Percentiles rank a stretch among this genome's conserved stretches.
phyloP scores from a whole-genome alignment of 1,284 basidiomycete species.

The Xanthoconium separans region DNA sequence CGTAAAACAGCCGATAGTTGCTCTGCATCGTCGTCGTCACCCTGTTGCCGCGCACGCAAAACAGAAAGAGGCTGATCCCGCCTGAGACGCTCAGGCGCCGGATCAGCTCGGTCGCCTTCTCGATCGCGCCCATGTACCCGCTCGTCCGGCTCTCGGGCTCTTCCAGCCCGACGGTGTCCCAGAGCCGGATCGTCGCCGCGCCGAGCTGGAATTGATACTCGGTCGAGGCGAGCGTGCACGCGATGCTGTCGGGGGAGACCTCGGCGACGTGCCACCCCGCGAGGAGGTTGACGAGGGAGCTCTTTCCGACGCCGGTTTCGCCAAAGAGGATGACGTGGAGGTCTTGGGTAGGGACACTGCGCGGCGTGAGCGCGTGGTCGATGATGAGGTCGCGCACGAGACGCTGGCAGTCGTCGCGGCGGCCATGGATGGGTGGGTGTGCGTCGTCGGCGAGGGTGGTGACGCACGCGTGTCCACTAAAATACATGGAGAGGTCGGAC shows the following conservation, averaged over 20 bases:
- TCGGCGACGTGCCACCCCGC: constrained; percentile 27
- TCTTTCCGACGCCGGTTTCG: constrained; percentile 30
- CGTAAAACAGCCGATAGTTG: constrained; percentile 37
- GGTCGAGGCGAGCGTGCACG: constrained; percentile 22
- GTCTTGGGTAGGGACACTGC: constrained; percentile 17
- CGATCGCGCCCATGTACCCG: constrained; percentile 30
- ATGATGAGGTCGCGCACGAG: constrained; percentile 25
- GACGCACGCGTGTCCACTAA: constrained; percentile 21
- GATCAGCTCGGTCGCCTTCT: constrained; percentile 34
- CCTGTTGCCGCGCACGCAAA: constrained; percentile 34
- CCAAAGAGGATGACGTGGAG: constrained; percentile 30
- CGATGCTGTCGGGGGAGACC: constrained; percentile 23
- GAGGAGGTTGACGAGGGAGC: constrained; percentile 30
- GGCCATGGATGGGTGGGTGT: constrained; percentile 16
- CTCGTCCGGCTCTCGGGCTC: constrained; percentile 29
- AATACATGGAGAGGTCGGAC: constrained; percentile 16
- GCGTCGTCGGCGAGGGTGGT: constrained; percentile 20
- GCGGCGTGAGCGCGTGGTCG: constrained; percentile 23
- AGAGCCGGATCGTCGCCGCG: constrained; percentile 19
- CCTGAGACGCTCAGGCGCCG: constrained; percentile 22
- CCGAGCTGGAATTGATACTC: constrained; percentile 27
- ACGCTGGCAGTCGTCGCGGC: constrained; percentile 23
- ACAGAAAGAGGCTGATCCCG: constrained; percentile 38
- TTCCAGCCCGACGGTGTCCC: constrained; percentile 35
- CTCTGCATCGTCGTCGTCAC: constrained; percentile 32